phyloP scores from a whole-genome alignment of 257 asterid species.

The Primulina eburnea region DNA sequence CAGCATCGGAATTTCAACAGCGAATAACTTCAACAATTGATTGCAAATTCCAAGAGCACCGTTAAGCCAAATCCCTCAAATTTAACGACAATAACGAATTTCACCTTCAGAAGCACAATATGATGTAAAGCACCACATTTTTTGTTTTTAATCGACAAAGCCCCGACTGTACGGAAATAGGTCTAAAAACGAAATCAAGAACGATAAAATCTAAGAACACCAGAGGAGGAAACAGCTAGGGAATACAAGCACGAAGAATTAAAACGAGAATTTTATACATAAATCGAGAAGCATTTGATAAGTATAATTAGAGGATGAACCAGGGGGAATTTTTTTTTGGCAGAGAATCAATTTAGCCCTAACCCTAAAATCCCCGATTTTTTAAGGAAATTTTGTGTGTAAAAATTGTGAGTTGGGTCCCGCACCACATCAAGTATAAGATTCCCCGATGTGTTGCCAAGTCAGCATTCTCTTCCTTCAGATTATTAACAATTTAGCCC shows the following conservation, averaged over 20 bases:
- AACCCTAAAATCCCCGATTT: constrained; percentile 37
- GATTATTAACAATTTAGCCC: neutral
- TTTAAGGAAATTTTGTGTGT: constrained; percentile 20
- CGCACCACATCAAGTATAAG: constrained; percentile 12
- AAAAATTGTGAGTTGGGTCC: constrained; percentile 26
- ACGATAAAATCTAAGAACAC: constrained; percentile 5
- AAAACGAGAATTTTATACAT: constrained; percentile 22
- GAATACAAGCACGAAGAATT: constrained; percentile 24
- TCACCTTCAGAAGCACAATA: constrained; percentile 24
- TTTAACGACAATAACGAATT: constrained; percentile 16
- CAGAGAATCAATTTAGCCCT: constrained; percentile 28
- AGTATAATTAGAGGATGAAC: constrained; percentile 14
- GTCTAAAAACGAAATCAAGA: constrained; percentile 1
- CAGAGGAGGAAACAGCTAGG: constrained; percentile 13
- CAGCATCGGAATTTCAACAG: constrained; percentile 14
- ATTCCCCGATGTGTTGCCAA: constrained; percentile 29
- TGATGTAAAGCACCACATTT: constrained; percentile 17
- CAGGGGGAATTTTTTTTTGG: constrained; percentile 25
- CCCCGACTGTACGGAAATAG: constrained; percentile 15
- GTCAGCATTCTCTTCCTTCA: constrained; percentile 23
- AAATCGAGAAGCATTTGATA: constrained; percentile 19
- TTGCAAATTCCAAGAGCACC: constrained; percentile 20
- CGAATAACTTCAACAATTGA: constrained; percentile 21
- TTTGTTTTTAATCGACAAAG: constrained; percentile 26
- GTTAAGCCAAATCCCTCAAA: constrained; percentile 22